These are phyloP conservation scores for Diaporthe citrichinensis DNA, from an alignment of 2,329 filamentous ascomycete species.

Conservation along the genomic window DNA sequence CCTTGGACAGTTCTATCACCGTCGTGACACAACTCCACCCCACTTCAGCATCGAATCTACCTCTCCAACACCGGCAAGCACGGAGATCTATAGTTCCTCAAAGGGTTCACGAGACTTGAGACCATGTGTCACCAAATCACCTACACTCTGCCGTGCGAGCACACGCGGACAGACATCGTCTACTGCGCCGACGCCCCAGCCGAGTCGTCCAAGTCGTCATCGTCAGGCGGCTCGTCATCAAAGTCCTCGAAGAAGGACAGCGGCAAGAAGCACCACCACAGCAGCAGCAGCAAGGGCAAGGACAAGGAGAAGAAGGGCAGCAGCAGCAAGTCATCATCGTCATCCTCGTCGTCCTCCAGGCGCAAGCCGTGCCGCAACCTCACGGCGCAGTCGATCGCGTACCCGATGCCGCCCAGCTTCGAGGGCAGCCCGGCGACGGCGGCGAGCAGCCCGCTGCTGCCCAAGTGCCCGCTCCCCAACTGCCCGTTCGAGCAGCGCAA, in stretches of 20 bases:
- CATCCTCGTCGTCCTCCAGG: constrained; percentile 42
- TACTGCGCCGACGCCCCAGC: constrained; percentile 60
- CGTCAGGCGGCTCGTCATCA: constrained; percentile 43
- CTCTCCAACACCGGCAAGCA: not conserved
- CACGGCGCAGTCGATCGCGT: constrained; percentile 59
- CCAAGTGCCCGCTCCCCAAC: constrained; percentile 60
- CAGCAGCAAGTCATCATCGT: constrained; percentile 38
- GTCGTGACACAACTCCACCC: not conserved
- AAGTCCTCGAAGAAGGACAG: constrained; percentile 37
- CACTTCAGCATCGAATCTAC: not conserved
- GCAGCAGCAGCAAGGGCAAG: constrained; percentile 31
- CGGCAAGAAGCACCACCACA: constrained; percentile 36
- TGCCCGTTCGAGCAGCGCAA: constrained; percentile 66
- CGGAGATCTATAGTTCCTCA: constrained; percentile 6
- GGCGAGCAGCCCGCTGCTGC: constrained; percentile 49
- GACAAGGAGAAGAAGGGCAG: constrained; percentile 44
- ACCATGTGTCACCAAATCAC: constrained; percentile 65
- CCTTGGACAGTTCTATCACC: not conserved
- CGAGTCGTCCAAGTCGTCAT: constrained; percentile 41
- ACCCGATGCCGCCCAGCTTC: constrained; percentile 63
- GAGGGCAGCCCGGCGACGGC: constrained; percentile 49
- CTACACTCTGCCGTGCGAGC: constrained; percentile 66
- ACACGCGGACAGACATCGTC: constrained; percentile 60
- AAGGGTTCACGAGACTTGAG: constrained; percentile 26
- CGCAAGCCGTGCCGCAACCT: constrained; percentile 59